Percentiles rank a stretch among this genome's conserved stretches.
phyloP scores from a whole-genome alignment of 75 land plant species.

The Cryptomeria japonica region DNA sequence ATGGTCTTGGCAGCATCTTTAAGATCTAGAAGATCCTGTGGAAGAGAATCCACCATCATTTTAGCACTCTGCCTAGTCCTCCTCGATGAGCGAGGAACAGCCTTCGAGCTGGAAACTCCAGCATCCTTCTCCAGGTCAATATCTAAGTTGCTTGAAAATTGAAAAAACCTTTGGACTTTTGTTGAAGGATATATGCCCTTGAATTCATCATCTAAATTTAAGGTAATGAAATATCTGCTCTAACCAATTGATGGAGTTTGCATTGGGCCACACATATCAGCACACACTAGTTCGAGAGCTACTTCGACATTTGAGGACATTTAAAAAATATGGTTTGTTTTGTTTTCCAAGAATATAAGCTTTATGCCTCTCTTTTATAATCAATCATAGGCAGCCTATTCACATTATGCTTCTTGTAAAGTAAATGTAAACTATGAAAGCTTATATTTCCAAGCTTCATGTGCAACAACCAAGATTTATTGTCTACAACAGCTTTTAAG shows the following conservation, averaged over 20 bases:
- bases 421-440: slow-evolving; percentile 12
- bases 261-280: slow-evolving; percentile 22
- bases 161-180: too few relatives aligned
- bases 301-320: background rate
- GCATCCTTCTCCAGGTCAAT: too few relatives aligned
- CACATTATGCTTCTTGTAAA: slow-evolving; percentile 13
- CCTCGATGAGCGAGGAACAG: too few relatives aligned
- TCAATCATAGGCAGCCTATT: slow-evolving; percentile 3
- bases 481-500: background rate
- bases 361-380: background rate
- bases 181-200: too few relatives aligned
- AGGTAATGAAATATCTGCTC: slow-evolving; percentile 18
- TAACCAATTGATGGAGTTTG: slow-evolving; percentile 6
- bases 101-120: too few relatives aligned
- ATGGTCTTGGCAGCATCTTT: too few relatives aligned
- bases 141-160: background rate
- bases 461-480: background rate
- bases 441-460: background rate
- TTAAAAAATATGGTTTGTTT: background rate
- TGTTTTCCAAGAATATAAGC: slow-evolving; percentile 6
- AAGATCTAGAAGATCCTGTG: too few relatives aligned
- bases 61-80: too few relatives aligned
- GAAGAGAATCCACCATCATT: too few relatives aligned
- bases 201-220: background rate
- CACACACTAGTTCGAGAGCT: slow-evolving; percentile 7